These are phyloP conservation scores for Grosmannia huntii DNA, from an alignment of 2,329 filamentous ascomycete species.

Conservation along the genomic window DNA sequence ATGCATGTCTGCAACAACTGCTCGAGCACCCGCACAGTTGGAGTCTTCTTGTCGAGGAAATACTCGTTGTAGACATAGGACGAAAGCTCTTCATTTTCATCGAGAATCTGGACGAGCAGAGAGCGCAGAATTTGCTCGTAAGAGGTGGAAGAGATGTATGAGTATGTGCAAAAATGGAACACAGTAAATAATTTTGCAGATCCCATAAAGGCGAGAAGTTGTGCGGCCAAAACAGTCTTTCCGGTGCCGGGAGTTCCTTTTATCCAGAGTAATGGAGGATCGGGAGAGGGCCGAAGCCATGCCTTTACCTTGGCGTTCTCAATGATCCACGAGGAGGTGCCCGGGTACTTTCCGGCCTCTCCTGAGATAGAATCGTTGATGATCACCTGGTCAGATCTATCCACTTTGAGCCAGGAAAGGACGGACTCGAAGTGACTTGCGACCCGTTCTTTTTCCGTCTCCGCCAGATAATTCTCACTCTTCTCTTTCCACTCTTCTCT, in stretches of 20 bases:
- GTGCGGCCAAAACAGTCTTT: conserved; percentile 21
- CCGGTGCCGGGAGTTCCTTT: conserved; percentile 23
- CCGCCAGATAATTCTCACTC: conserved; percentile 9
- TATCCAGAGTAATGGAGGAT: conserved; percentile 17
- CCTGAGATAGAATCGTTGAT: conserved; percentile 17
- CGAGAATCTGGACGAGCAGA: conserved; percentile 19
- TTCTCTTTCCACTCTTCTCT: conserved; percentile 16
- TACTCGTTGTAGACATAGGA: conserved; percentile 16
- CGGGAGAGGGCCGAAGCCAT: conserved; percentile 15
- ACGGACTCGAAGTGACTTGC: conserved; percentile 16
- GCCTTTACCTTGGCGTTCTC: conserved; percentile 15
- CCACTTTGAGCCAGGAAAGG: conserved; percentile 17
- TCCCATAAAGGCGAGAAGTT: conserved; percentile 19
- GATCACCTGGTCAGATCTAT: conserved; percentile 19
- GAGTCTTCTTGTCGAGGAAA: conserved; percentile 13
- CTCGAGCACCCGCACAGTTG: conserved; percentile 13
- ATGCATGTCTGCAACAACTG: conserved; percentile 12
- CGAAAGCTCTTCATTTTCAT: conserved; percentile 13
- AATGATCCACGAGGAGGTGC: conserved; percentile 22
- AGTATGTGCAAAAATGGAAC: conserved; percentile 22
- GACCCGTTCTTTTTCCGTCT: conserved; percentile 14
- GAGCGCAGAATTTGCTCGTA: conserved; percentile 22
- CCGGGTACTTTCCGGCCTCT: conserved; percentile 16
- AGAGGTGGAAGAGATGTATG: conserved; percentile 17
- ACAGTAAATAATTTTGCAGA: conserved; percentile 12